A percentile compares a stretch with the other conserved stretches of the same genome.
Evolutionary conservation across 2,329 filamentous ascomycete genomes (phyloP).

Genomic region (Sarocladiaceae sp.): DNA sequence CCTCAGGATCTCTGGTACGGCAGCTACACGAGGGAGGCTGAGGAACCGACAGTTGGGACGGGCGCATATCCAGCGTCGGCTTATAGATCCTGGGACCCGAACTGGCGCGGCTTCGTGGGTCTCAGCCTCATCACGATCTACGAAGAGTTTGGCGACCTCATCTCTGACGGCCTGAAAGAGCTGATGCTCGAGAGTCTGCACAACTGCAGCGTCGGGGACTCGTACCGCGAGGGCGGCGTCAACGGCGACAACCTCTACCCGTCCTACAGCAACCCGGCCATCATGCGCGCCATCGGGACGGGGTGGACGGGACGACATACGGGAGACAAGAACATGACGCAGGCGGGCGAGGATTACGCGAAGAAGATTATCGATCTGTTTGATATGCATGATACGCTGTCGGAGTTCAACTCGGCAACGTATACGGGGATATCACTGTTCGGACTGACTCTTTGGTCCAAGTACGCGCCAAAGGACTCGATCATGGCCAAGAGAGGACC

Average conservation of each 20-base stretch:
- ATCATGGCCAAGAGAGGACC: constrained; percentile 46
- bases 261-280: constrained; percentile 51
- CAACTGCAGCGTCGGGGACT: constrained; percentile 51
- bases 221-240: constrained; percentile 54
- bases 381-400: constrained; percentile 47
- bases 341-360: constrained; percentile 49
- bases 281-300: constrained; percentile 57
- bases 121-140: constrained; percentile 53
- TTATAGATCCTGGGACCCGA: constrained; percentile 56
- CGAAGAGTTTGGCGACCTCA: constrained; percentile 49
- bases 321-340: constrained; percentile 53
- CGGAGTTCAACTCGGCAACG: constrained; percentile 57
- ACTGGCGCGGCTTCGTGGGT: constrained; percentile 58
- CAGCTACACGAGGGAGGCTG: constrained; percentile 46
- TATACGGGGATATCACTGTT: constrained; percentile 57
- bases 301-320: constrained; percentile 51
- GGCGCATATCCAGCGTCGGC: constrained; percentile 41
- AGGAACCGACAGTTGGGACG: constrained; percentile 52
- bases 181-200: constrained; percentile 47
- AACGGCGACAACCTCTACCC: constrained; percentile 57
- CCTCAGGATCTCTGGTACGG: constrained; percentile 49
- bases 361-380: constrained; percentile 51
- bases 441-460: constrained; percentile 51
- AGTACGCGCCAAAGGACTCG: constrained; percentile 48
- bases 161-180: constrained; percentile 26